phyloP scores from a whole-genome alignment of 129 eudicot genomes.

The Erigeron canadensis region DNA sequence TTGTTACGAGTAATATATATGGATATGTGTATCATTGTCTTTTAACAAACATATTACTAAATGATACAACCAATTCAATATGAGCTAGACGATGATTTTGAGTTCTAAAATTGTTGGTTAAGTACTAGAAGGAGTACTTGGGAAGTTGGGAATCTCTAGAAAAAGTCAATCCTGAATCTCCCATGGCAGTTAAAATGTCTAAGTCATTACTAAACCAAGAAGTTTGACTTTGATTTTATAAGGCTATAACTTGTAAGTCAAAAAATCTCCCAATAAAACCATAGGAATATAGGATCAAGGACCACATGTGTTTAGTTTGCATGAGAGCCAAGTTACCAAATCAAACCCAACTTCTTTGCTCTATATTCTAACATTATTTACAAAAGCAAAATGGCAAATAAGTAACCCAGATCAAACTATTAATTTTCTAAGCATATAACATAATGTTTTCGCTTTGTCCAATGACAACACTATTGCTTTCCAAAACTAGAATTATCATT shows the following conservation, averaged over 20 bases:
- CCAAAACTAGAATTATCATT: slow-evolving; percentile 10
- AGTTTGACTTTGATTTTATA: not conserved
- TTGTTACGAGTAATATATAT: no score
- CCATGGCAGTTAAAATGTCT: slow-evolving; percentile 14
- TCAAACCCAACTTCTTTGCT: not conserved
- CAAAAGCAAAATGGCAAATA: not conserved
- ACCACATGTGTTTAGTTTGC: slow-evolving; percentile 4
- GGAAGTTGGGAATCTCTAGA: slow-evolving; percentile 12
- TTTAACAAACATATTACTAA: not conserved
- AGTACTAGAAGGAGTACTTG: not conserved
- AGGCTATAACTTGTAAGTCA: slow-evolving; percentile 11
- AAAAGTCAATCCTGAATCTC: slow-evolving; percentile 29
- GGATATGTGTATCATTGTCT: no score
- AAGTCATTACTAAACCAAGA: slow-evolving; percentile 11
- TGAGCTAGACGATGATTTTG: not conserved
- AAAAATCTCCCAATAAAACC: not conserved
- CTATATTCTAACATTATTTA: slow-evolving; percentile 6
- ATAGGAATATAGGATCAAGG: not conserved
- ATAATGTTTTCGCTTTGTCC: not conserved
- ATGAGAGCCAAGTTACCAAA: not conserved
- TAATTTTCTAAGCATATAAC: not conserved
- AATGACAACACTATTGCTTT: not conserved
- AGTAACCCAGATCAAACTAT: not conserved
- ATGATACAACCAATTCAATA: not conserved
- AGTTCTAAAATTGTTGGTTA: not conserved